Evolutionary conservation across 768 basidiomycete genomes (phyloP).

Genomic region (Russula sp.): DNA sequence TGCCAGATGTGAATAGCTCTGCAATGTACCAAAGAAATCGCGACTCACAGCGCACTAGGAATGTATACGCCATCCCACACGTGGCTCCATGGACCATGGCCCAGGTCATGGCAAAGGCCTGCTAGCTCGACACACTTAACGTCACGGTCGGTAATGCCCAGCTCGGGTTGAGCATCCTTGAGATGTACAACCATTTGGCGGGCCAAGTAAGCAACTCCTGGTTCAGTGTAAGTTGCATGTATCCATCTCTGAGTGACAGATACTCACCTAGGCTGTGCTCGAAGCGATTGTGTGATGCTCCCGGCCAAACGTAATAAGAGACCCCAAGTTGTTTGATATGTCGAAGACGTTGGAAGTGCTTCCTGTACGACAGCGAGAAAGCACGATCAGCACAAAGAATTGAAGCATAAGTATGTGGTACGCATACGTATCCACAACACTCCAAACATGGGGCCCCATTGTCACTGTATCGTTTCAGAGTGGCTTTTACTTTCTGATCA

Average conservation of each 20-base stretch:
- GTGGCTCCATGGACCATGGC: conserved; percentile 82
- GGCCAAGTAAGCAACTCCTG: conserved; percentile 72
- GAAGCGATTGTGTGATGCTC: conserved; percentile 75
- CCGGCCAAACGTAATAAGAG: conserved; percentile 67
- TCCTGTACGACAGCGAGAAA: conserved; percentile 30
- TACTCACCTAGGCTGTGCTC: conserved; percentile 71
- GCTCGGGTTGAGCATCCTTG: conserved; percentile 46
- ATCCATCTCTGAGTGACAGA: neutral
- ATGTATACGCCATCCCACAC: conserved; percentile 76
- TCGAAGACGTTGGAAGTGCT: conserved; percentile 71
- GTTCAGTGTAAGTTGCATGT: neutral
- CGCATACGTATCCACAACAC: conserved; percentile 64
- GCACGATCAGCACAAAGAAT: neutral
- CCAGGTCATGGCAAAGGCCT: conserved; percentile 78
- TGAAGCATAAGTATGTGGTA: neutral
- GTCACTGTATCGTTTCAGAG: conserved; percentile 6
- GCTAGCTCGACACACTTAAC: conserved; percentile 73
- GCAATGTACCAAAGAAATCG: neutral
- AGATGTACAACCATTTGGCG: conserved; percentile 55
- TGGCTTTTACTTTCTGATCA: neutral
- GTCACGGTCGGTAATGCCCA: conserved; percentile 64
- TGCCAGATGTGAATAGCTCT: neutral
- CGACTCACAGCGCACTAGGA: conserved; percentile 52
- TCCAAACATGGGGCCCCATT: conserved; percentile 31
- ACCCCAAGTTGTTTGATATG: conserved; percentile 76